Evolutionary conservation across 192 early-diverging fungal species (phyloP).

Genomic region (Pilaira anomala): DNA sequence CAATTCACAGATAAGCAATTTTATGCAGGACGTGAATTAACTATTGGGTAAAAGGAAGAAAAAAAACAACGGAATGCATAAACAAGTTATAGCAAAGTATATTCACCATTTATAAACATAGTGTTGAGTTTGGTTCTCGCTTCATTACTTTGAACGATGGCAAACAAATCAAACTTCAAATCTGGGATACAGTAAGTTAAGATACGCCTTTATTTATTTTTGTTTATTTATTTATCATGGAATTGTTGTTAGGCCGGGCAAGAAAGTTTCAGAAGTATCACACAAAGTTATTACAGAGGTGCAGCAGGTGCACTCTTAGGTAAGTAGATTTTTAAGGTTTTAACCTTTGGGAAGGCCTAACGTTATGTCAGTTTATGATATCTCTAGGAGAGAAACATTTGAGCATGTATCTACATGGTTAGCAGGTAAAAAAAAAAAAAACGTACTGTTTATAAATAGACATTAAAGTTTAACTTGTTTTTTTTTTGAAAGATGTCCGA

Average conservation of each 20-base stretch:
- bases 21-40: conserved; percentile 76
- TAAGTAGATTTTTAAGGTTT: conserved; percentile 29
- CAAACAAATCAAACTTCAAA: conserved; percentile 87
- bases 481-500: conserved; percentile 58
- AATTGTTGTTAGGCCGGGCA: conserved; percentile 66
- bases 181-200: conserved; percentile 86
- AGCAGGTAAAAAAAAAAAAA: conserved; percentile 41
- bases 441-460: neutral
- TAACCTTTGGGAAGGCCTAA: neutral
- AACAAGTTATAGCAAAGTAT: neutral
- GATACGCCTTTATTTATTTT: neutral
- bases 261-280: conserved; percentile 84
- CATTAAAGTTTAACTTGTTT: neutral
- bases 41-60: conserved; percentile 60
- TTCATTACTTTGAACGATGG: conserved; percentile 66
- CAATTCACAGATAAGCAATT: conserved; percentile 84
- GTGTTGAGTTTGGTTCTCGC: conserved; percentile 79
- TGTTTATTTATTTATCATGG: conserved; percentile 27
- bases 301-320: conserved; percentile 74
- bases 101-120: conserved; percentile 17
- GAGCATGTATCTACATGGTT: conserved; percentile 76
- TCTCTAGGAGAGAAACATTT: conserved; percentile 66
- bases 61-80: neutral
- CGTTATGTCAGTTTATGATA: conserved; percentile 82
- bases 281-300: conserved; percentile 80